Base-by-base conservation (phyloP, 2,329 filamentous ascomycete genomes). In the Talaromyces atroroseus region DNA sequence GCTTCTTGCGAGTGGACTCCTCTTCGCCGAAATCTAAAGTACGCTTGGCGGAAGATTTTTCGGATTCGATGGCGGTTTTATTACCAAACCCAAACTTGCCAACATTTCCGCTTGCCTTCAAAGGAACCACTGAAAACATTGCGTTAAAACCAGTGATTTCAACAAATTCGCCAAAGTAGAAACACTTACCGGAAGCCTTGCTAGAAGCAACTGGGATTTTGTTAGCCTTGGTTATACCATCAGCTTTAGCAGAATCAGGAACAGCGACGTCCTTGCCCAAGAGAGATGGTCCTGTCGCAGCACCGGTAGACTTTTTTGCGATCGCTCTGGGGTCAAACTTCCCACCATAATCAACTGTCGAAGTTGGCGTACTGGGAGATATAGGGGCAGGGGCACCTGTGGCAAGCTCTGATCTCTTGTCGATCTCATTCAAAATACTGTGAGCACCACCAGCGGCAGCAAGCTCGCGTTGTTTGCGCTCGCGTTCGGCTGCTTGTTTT, bases 241-340 rank as follows among this genome's bases (percentile, higher is more conserved):
- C 67, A 64, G 74, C 63, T 69, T 79, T 79, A 64, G 71, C 68
- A 61, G 74, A 65, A 54, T 73, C 69, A 58, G 79, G 78, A 50
- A 82, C 72, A 52, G 77, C 71, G 60, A 83, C 71, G 70, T 84
- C 81, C 54, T 74, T 78, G 56, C 81, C 82, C 57, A 85, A 72
- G 44, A 81, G 68, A 66, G 82, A 75, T 54, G 80, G 73, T 45
- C 81, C 76, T 51, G 80, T 79, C 32, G 83, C 77, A 44, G 81
- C 76, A 32, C 82, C 80, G 44, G 85, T 81, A 20, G 87, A 82
- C 69, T 89, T 94, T 71, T 92, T 95, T 42, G 84, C 87, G 63
- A 94, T 91, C 20, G 85, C 87, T 71, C 95, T 95, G 5, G 89
- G 88, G 64, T 95, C 88, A 65, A 94, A 92, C 70, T 94, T 95